Evolutionary conservation across 1,284 basidiomycete genomes (phyloP), one percentile per base, ranked within the genome.

Genomic region (Amylostereum chailletii): DNA sequence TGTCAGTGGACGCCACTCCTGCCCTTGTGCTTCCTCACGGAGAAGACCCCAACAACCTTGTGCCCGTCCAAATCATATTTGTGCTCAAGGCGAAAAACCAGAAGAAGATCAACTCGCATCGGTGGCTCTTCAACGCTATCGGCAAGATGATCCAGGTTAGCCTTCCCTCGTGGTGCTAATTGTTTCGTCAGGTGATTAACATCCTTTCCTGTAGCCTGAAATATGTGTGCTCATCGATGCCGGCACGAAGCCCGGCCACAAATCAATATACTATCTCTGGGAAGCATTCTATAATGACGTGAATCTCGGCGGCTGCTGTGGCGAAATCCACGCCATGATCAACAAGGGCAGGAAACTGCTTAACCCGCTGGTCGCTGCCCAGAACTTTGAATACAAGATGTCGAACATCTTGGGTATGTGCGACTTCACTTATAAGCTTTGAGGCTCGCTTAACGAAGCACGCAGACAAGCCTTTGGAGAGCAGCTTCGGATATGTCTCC

Each of bases 361-460:
- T 53, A 99, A 98, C 61, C 95, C 95, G 9, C 74, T 98, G 42
- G 83, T 94, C 33, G 93, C 93, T 7, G 91, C 92, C 29, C 95
- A 98, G 67, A 98, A 98, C 69, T 98, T 99, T 60, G 95, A 99
- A 69, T 98, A 98, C 73, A 97, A 92, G 71, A 94, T 94, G 89
- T 93, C 90, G 37, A 94, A 94, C 66, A 95, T 96, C 60, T 73
- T 94, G 30, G 90, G 89, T 81, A 66, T 58, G 68, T 55, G 45
- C 58, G 34, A 42, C 53, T 52, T 27, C 47, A 26, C 4, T 34
- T 10, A n/a, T 5, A 29, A 34, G 4, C 7, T n/a, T 27, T 19
- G 9, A 8, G 48, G 32, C 26, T 32, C 1, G 31, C 7, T 19
- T 47, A 3, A 42, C 19, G 8, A 34, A 33, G 19, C 46, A 34